Conservation (phyloP, 1,284 basidiomycete species). For the Trametes versicolor region DNA sequence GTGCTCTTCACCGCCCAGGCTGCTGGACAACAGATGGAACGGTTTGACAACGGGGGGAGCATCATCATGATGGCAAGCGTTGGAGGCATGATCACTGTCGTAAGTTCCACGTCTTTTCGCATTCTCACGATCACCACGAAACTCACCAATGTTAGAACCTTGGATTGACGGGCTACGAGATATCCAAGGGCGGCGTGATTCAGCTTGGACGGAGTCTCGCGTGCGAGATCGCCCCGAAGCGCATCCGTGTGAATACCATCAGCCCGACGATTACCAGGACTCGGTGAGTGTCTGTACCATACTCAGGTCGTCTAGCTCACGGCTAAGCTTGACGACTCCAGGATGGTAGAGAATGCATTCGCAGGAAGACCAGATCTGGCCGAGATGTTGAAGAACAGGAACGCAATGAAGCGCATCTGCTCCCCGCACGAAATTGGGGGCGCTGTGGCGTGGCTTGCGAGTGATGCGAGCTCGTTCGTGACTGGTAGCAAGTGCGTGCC, state of each 20-base stretch:
- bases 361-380: conserved; percentile 72
- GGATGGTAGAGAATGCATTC: conserved; percentile 77
- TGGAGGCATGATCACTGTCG: conserved; percentile 86
- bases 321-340: conserved; percentile 34
- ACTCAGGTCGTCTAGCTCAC: background rate
- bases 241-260: conserved; percentile 79
- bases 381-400: conserved; percentile 71
- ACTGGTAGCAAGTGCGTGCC: conserved; percentile 77
- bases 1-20: conserved; percentile 83
- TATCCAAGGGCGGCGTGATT: conserved; percentile 81
- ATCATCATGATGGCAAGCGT: conserved; percentile 88
- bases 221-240: conserved; percentile 77
- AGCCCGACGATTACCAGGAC: conserved; percentile 81
- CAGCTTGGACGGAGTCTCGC: conserved; percentile 88
- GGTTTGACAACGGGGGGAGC: conserved; percentile 75
- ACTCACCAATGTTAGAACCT: conserved; percentile 57
- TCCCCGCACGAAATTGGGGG: conserved; percentile 81
- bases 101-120: conserved; percentile 41
- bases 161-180: conserved; percentile 76
- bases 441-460: conserved; percentile 79
- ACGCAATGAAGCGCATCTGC: conserved; percentile 83
- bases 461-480: conserved; percentile 79
- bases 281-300: conserved; percentile 52
- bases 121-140: background rate
- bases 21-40: conserved; percentile 78